Evolutionary conservation across 352 stramenopile species (phyloP).

Genomic region (Pythium periplocum): DNA sequence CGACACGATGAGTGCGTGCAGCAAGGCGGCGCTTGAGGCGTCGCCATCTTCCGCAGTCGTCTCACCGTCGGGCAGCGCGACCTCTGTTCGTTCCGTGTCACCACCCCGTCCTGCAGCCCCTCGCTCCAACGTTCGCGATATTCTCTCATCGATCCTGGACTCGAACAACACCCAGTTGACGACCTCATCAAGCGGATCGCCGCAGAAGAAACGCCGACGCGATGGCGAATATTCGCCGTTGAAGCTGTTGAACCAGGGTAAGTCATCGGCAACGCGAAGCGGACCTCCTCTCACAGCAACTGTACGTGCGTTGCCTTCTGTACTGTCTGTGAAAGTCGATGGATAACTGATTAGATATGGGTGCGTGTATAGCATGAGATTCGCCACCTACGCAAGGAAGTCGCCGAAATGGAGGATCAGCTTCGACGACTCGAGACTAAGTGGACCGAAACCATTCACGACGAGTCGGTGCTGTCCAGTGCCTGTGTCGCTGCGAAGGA

Average conservation of each 20-base stretch:
- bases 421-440: constrained; percentile 34
- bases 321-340: no score
- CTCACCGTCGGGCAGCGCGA: not conserved
- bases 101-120: not conserved
- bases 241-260: constrained; percentile 13
- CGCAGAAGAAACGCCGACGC: constrained; percentile 1
- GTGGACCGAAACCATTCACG: constrained; percentile 34
- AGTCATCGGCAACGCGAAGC: constrained; percentile 1
- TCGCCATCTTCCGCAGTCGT: no score
- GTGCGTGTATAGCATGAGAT: constrained; percentile 31
- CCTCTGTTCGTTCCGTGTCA: not conserved
- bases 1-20: no score
- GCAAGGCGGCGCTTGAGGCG: no score
- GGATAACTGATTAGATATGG: no score
- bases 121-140: not conserved
- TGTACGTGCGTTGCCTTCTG: no score
- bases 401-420: constrained; percentile 31
- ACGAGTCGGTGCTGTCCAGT: constrained; percentile 22
- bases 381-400: constrained; percentile 37
- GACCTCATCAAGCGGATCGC: not conserved
- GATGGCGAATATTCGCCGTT: constrained; percentile 2
- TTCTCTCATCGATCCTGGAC: not conserved
- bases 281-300: constrained; percentile 12
- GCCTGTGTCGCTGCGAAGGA: constrained; percentile 44
- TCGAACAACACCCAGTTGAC: no score